A percentile compares a stretch with the other conserved stretches of the same genome.
phyloP scores from a whole-genome alignment of 176 grass and related monocot genomes.

The Musa schizocarpa region DNA sequence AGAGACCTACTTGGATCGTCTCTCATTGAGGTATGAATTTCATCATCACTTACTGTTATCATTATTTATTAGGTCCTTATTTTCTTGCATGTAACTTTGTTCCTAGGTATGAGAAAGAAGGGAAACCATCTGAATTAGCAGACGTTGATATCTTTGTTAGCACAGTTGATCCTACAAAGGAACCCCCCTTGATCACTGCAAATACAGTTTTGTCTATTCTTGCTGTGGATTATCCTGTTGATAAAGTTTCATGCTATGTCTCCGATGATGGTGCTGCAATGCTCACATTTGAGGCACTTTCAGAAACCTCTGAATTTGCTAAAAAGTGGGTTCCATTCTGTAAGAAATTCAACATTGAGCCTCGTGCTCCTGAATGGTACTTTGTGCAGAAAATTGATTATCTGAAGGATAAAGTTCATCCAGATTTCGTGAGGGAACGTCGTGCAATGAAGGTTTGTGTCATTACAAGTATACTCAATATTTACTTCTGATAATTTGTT shows the following conservation, averaged over 20 bases:
- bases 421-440: slow-evolving; percentile 48
- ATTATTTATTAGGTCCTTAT: background rate
- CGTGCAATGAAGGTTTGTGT: slow-evolving; percentile 42
- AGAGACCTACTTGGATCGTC: slow-evolving; percentile 19
- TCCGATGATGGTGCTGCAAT: slow-evolving; percentile 47
- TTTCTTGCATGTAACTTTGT: background rate
- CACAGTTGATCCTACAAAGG: slow-evolving; percentile 18
- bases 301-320: slow-evolving; percentile 28
- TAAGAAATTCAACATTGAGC: slow-evolving; percentile 36
- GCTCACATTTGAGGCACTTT: slow-evolving; percentile 37
- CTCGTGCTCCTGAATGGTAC: slow-evolving; percentile 44
- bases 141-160: slow-evolving; percentile 42
- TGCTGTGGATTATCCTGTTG: slow-evolving; percentile 45
- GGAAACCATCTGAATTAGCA: background rate
- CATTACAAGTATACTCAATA: background rate
- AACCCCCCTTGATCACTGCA: slow-evolving; percentile 33
- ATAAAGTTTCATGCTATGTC: slow-evolving; percentile 37
- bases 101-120: slow-evolving; percentile 12
- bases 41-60: background rate
- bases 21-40: slow-evolving; percentile 18
- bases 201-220: slow-evolving; percentile 51
- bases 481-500: background rate
- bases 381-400: slow-evolving; percentile 38
- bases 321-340: slow-evolving; percentile 47
- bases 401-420: slow-evolving; percentile 28